Percentiles rank a stretch among this genome's conserved stretches.
phyloP scores from a whole-genome alignment of 2,329 filamentous ascomycete species.

The Aspergillus fumigatus region DNA sequence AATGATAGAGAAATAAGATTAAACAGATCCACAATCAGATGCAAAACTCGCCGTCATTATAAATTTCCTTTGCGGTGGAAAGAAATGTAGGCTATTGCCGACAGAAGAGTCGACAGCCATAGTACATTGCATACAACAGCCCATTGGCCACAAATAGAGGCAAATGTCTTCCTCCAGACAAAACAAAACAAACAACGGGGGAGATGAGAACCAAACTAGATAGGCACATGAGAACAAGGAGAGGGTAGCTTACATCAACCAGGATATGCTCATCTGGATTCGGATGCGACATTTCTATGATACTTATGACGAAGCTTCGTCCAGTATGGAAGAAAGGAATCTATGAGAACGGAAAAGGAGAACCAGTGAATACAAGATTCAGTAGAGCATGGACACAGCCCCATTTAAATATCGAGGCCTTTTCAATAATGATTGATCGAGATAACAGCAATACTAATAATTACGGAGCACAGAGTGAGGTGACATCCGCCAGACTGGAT shows the following conservation, averaged over 20 bases:
- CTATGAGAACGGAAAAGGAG: background rate
- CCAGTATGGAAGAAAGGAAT: background rate
- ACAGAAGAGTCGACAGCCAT: background rate
- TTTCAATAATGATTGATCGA: background rate
- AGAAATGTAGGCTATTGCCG: background rate
- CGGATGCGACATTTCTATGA: constrained; percentile 24
- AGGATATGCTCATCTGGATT: constrained; percentile 29
- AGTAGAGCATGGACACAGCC: background rate
- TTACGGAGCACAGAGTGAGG: background rate
- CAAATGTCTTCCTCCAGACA: background rate
- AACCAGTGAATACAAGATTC: background rate
- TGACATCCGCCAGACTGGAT: background rate
- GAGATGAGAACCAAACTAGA: background rate
- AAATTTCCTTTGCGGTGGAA: background rate
- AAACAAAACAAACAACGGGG: background rate
- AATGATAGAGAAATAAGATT: background rate
- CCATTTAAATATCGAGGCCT: background rate
- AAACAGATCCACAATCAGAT: background rate
- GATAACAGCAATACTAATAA: background rate
- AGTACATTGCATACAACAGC: background rate
- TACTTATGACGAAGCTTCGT: background rate
- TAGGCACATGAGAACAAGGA: background rate
- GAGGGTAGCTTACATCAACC: constrained; percentile 26
- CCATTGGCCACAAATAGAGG: background rate
- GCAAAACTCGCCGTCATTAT: background rate